phyloP scores from a whole-genome alignment of 129 eudicot species.

The Chrysanthemum seticuspe region DNA sequence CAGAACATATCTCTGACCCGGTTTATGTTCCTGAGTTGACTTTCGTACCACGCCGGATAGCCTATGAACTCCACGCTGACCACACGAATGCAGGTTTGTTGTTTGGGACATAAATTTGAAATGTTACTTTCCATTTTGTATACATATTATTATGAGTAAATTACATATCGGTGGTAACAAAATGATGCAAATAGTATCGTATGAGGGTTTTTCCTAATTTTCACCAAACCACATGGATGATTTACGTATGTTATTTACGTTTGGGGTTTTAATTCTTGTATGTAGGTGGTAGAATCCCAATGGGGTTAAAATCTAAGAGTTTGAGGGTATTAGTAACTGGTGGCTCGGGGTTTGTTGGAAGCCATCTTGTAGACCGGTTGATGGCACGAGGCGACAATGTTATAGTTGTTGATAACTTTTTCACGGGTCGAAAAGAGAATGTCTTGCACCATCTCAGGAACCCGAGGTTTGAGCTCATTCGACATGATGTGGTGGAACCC shows the following conservation, averaged over 20 bases:
- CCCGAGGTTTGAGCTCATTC: constrained; percentile 73
- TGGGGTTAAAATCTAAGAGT: constrained; percentile 56
- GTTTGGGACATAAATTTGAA: background rate
- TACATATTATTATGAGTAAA: too few relatives aligned
- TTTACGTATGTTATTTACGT: background rate
- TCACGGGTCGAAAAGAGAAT: constrained; percentile 77
- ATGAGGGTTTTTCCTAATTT: too few relatives aligned
- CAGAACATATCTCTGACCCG: constrained; percentile 18
- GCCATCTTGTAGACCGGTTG: constrained; percentile 78
- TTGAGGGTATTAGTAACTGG: constrained; percentile 78
- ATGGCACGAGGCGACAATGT: constrained; percentile 79
- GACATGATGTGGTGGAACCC: constrained; percentile 90
- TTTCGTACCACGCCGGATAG: constrained; percentile 39
- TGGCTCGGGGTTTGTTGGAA: constrained; percentile 88
- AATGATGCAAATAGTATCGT: too few relatives aligned
- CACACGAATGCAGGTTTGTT: constrained; percentile 38
- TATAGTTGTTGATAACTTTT: constrained; percentile 77
- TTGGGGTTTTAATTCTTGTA: constrained; percentile 17
- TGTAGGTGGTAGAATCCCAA: constrained; percentile 57
- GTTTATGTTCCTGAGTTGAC: constrained; percentile 26
- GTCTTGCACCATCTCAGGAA: constrained; percentile 55
- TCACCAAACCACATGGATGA: too few relatives aligned
- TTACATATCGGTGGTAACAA: too few relatives aligned
- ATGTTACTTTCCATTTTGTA: background rate
- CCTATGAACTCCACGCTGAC: constrained; percentile 38